These are phyloP conservation scores for Pelargonium citronellum DNA, from an alignment of 441 rosid species.

Conservation along the genomic window DNA sequence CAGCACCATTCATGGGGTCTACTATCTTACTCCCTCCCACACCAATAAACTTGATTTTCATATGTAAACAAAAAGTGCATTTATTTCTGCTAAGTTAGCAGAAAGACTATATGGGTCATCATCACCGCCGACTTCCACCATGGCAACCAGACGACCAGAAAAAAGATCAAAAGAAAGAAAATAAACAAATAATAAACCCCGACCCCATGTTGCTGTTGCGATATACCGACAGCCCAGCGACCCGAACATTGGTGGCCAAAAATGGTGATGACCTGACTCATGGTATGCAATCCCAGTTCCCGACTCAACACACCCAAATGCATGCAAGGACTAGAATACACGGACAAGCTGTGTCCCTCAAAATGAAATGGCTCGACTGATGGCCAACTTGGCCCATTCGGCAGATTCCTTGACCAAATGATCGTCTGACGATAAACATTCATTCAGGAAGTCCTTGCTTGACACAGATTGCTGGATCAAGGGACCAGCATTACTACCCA, in stretches of 20 bases:
- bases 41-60: not conserved
- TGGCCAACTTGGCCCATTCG: constrained; percentile 72
- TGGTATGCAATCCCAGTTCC: constrained; percentile 43
- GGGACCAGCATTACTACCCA: constrained; percentile 51
- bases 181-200: constrained; percentile 18
- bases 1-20: not conserved
- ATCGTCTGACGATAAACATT: constrained; percentile 66
- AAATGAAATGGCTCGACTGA: constrained; percentile 55
- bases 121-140: not conserved
- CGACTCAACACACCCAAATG: constrained; percentile 54
- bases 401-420: constrained; percentile 52
- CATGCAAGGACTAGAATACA: constrained; percentile 49
- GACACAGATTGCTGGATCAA: constrained; percentile 65
- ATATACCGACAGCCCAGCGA: constrained; percentile 25
- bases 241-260: constrained; percentile 25
- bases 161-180: not conserved
- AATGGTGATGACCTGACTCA: constrained; percentile 36
- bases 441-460: constrained; percentile 61
- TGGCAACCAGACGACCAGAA: constrained; percentile 1
- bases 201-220: constrained; percentile 24
- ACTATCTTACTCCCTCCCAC: not conserved
- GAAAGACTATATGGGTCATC: not conserved
- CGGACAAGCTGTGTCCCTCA: constrained; percentile 33
- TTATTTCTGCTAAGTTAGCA: not conserved
- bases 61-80: not conserved